These are phyloP conservation scores for Spathaspora boniae DNA, from an alignment of 805 yeast species.

Conservation along the genomic window DNA sequence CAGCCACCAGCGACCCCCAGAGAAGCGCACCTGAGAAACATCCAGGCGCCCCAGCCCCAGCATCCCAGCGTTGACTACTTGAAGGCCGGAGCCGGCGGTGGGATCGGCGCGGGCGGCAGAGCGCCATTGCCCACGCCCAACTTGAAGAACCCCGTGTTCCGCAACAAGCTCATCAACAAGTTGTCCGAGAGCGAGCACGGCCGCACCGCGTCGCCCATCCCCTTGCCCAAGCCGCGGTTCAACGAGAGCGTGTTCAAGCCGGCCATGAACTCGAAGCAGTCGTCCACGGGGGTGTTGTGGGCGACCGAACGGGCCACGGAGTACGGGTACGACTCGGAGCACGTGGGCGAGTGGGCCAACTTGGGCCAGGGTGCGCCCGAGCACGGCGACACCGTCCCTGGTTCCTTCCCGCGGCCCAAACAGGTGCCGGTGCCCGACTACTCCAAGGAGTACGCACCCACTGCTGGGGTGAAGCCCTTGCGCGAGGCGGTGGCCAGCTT, in stretches of 20 bases:
- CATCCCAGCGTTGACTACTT: conserved; percentile 19
- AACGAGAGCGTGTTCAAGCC: conserved; percentile 48
- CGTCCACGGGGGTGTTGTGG: conserved; percentile 64
- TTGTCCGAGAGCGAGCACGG: conserved; percentile 32
- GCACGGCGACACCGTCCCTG: conserved; percentile 55
- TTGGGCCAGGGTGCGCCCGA: conserved; percentile 67
- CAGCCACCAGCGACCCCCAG: background rate
- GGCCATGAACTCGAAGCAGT: conserved; percentile 55
- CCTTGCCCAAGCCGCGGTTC: conserved; percentile 46
- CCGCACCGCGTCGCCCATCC: conserved; percentile 45
- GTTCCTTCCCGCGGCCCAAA: conserved; percentile 53
- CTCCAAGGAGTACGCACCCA: conserved; percentile 56
- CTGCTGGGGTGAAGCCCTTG: conserved; percentile 52
- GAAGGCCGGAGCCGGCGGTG: too few relatives aligned
- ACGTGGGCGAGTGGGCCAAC: conserved; percentile 50
- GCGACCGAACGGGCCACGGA: conserved; percentile 59
- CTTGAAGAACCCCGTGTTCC: conserved; percentile 14
- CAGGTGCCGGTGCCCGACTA: conserved; percentile 44
- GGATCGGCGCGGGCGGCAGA: conserved; percentile 6
- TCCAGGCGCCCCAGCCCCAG: conserved; percentile 21
- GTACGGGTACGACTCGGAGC: conserved; percentile 46
- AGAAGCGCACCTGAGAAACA: conserved; percentile 13
- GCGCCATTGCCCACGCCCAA: conserved; percentile 10
- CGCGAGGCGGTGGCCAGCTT: conserved; percentile 57
- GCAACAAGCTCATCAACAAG: conserved; percentile 20